Evolutionary conservation across 768 basidiomycete species (phyloP).

Genomic region (Leccinum uliginosum): DNA sequence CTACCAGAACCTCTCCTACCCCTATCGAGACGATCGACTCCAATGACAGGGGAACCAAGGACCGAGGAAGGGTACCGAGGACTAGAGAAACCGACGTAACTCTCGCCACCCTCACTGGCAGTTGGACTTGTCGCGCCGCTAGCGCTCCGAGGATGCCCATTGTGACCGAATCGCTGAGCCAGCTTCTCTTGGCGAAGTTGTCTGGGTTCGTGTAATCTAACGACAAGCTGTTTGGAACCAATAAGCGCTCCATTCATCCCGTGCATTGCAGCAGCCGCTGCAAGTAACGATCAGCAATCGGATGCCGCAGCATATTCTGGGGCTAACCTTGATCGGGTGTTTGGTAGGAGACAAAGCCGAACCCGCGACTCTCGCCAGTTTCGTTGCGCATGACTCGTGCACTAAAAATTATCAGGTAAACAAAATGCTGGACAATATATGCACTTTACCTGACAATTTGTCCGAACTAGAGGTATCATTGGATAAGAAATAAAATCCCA

Average conservation of each 20-base stretch:
- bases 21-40: slow-evolving; percentile 56
- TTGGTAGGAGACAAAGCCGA: slow-evolving; percentile 89
- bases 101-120: slow-evolving; percentile 77
- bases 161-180: slow-evolving; percentile 75
- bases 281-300: slow-evolving; percentile 3
- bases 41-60: slow-evolving; percentile 54
- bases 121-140: slow-evolving; percentile 86
- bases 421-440: neutral
- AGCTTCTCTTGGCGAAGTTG: slow-evolving; percentile 87
- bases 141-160: slow-evolving; percentile 73
- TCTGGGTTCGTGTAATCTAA: slow-evolving; percentile 87
- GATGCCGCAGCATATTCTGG: neutral
- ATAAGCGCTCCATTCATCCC: slow-evolving; percentile 75
- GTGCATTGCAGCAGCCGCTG: slow-evolving; percentile 70
- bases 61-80: slow-evolving; percentile 51
- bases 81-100: slow-evolving; percentile 68
- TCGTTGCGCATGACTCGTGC: slow-evolving; percentile 93
- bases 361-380: slow-evolving; percentile 73
- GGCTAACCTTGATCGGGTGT: slow-evolving; percentile 71
- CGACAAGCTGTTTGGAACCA: slow-evolving; percentile 75
- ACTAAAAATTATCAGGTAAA: slow-evolving; percentile 35
- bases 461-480: slow-evolving; percentile 55
- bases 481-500: slow-evolving; percentile 12
- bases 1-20: slow-evolving; percentile 79
- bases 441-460: slow-evolving; percentile 76